Evolutionary conservation across 495 filamentous ascomycete species (phyloP), one percentile per base, ranked within the genome.

Genomic region (Aspergillus coremiiformis): DNA sequence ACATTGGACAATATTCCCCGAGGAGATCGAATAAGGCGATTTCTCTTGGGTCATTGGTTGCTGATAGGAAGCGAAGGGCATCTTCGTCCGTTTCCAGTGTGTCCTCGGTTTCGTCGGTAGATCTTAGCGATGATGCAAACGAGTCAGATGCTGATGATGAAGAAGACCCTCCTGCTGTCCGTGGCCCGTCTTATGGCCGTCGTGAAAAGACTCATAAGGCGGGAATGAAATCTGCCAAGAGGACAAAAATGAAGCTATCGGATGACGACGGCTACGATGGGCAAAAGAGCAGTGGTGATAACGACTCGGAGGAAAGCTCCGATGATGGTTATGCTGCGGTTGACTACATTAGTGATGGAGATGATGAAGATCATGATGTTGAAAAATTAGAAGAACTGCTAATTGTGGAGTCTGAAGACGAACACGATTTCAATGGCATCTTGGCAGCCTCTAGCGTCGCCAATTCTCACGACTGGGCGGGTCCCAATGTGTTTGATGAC

Each of bases 301-400:
- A 60, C 23, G 68, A 69, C 46, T 59, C 64, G 11, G 65, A 68
- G 26, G 69, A 72, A 11, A 68, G 65, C 56, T 74, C 73, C 32
- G 85, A 90, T 56, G 84, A 86, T 59, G 77, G 79, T 32, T 89
- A 91, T 63, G 84, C 84, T 12, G 87, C 76, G 15, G 83, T 92
- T 29, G 84, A 90, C 56, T 80, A 87, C 32, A 85, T 94, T 53
- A 85, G 79, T 49, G 87, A 90, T 43, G 84, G 78, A 8, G 85
- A 55, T 54, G 84, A 87, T 45, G 85, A 89, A 65, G 85, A 89
- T 57, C 77, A 82, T 61, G 80, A 84, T 71, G 76, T 89, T 22
- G 77, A 83, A 58, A 78, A 82, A 68, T 71, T 80, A 57, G 87
- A 93, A 76, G 87, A 88, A 69, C 69, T 82, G 62, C 76, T 83